Evolutionary conservation across 441 rosid species (phyloP), one percentile per base, ranked within the genome.

Genomic region (Euphorbia schlechtendalii): DNA sequence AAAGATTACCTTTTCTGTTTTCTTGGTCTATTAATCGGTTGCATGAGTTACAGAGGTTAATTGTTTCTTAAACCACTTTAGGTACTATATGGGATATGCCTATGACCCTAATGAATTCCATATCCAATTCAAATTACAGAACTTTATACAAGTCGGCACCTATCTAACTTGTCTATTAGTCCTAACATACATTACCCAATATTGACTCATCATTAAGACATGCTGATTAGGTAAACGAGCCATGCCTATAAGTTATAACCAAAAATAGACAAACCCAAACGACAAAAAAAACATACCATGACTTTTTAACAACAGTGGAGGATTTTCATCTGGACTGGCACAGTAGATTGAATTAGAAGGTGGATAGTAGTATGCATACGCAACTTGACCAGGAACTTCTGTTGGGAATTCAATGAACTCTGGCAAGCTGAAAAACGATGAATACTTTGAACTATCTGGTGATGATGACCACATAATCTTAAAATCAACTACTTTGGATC

Each of bases 361-460:
- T 25, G 89, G 92, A 76, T 90, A 90, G 71, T 43, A 90, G 76
- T 81, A 93, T 45, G 99, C 99, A 75, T 83, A 93, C n/a, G 96
- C 91, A 62, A 67, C 83, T 73, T 90, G 86, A 62, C 95, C 91
- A 69, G 87, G 83, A 76, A 88, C 82, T 73, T 73, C 86, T 28
- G 97, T 90, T 48, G 96, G 95, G 71, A 93, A 93, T 76, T 93
- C 96, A 76, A 90, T 79, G 21, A 88, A 72, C 79, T 93, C 89
- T 46, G 99, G 97, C 74, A 75, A 71, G 71, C 96, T 90, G 78
- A 86, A 88, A 82, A 78, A 88, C 53, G 81, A 64, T 66, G 81
- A 43, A 70, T 85, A 86, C 74, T 80, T 82, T 60, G 80, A 66
- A 73, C 82, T 79, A 81, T 84, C 95, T 0, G 87, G 84, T 41